phyloP scores from a whole-genome alignment of 768 basidiomycete genomes.

The Rhodotorula toruloides region DNA sequence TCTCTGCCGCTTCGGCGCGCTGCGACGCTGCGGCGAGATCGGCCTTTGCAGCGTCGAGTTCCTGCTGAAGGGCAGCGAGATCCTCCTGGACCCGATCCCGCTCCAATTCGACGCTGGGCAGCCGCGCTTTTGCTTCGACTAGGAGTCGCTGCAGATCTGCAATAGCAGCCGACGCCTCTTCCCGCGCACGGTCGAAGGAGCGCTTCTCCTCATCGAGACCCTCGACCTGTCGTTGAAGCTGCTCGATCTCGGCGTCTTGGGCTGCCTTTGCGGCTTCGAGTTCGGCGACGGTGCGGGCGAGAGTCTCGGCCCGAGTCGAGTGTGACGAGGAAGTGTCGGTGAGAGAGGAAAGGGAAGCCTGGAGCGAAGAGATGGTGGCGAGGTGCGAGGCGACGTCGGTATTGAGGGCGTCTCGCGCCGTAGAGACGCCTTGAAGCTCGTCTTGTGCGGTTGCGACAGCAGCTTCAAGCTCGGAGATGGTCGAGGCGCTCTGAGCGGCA shows the following conservation, averaged over 20 bases:
- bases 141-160: no score
- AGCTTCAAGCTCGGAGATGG: neutral
- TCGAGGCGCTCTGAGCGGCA: neutral
- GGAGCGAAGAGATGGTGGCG: constrained; percentile 9
- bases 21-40: neutral
- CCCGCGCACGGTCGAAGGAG: neutral
- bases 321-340: constrained; percentile 18
- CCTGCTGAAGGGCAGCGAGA: neutral
- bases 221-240: neutral
- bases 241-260: neutral
- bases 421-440: no score
- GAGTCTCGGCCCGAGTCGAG: constrained; percentile 13
- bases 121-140: neutral
- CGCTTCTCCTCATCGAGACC: neutral
- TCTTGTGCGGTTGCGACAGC: no score
- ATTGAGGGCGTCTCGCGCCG: no score
- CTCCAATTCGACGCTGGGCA: neutral
- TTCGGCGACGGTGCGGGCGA: constrained; percentile 19
- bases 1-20: no score
- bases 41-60: neutral
- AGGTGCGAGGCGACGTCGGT: neutral
- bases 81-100: neutral
- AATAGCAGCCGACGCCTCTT: neutral
- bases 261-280: constrained; percentile 18
- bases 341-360: constrained; percentile 20